A percentile compares a stretch with the other conserved stretches of the same genome.
phyloP scores from a whole-genome alignment of 768 basidiomycete species.

The Trametopsis cervina region DNA sequence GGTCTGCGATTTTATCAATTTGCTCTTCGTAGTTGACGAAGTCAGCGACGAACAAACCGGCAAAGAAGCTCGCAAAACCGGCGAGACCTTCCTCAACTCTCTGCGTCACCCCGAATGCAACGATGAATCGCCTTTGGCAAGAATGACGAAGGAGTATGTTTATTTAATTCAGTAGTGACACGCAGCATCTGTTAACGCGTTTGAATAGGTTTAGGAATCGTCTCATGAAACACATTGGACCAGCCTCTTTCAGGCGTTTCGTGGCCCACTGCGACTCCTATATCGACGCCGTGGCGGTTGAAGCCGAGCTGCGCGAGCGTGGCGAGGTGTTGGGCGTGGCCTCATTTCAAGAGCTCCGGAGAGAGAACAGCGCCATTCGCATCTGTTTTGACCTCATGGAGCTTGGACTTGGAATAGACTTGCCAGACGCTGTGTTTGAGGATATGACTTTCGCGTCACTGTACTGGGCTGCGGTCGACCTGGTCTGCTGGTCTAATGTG shows the following conservation, averaged over 20 bases:
- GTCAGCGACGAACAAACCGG: slow-evolving; percentile 64
- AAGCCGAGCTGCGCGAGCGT: slow-evolving; percentile 58
- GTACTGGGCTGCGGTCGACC: slow-evolving; percentile 58
- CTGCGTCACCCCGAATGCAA: slow-evolving; percentile 50
- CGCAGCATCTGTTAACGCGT: not conserved
- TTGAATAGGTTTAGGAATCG: slow-evolving; percentile 47
- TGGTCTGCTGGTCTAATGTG: slow-evolving; percentile 71
- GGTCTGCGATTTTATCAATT: slow-evolving; percentile 52
- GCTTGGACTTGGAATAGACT: slow-evolving; percentile 55
- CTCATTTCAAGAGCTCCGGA: slow-evolving; percentile 49
- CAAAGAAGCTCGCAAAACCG: slow-evolving; percentile 47
- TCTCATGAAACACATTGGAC: slow-evolving; percentile 38
- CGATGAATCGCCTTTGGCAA: slow-evolving; percentile 49
- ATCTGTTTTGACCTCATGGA: slow-evolving; percentile 63
- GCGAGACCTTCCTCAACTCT: slow-evolving; percentile 47
- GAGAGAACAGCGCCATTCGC: slow-evolving; percentile 65
- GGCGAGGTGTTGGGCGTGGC: slow-evolving; percentile 49
- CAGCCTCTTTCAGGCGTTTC: slow-evolving; percentile 44
- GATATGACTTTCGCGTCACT: slow-evolving; percentile 47
- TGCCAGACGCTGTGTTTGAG: slow-evolving; percentile 56
- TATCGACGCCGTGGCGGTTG: slow-evolving; percentile 48
- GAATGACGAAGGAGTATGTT: slow-evolving; percentile 56
- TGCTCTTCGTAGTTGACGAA: slow-evolving; percentile 59
- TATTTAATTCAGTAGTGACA: not conserved
- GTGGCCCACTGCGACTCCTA: slow-evolving; percentile 48